Evolutionary conservation across 2,329 filamentous ascomycete species (phyloP).

Genomic region (Exophiala xenobiotica): DNA sequence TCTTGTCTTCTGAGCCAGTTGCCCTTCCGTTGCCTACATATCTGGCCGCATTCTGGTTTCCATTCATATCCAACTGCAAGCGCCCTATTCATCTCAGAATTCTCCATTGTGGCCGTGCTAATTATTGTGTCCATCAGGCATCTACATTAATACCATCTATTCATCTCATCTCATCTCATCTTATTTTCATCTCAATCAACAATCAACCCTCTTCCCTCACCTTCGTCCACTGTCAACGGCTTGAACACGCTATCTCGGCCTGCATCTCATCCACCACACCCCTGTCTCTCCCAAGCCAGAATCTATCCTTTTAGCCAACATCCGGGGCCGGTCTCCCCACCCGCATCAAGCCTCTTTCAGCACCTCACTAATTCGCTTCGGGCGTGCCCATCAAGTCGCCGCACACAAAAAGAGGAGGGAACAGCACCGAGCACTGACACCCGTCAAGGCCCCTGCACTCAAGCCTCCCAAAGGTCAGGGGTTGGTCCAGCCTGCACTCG

Average conservation of each 20-base stretch:
- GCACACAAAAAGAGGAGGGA: background rate
- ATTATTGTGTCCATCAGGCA: background rate
- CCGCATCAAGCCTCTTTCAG: conserved; percentile 18
- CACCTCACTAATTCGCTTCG: background rate
- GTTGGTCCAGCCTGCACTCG: conserved; percentile 10
- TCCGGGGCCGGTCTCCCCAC: conserved; percentile 27
- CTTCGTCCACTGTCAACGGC: conserved; percentile 23
- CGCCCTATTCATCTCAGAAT: conserved; percentile 4
- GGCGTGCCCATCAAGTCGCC: background rate
- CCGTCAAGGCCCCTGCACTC: conserved; percentile 14
- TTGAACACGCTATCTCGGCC: conserved; percentile 9
- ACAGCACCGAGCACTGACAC: conserved; percentile 8
- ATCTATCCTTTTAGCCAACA: conserved; percentile 8
- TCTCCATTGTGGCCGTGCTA: conserved; percentile 5
- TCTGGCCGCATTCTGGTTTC: conserved; percentile 15
- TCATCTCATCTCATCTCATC: background rate
- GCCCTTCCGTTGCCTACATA: conserved; percentile 12
- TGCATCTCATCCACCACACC: conserved; percentile 9
- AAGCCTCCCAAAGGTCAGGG: conserved; percentile 15
- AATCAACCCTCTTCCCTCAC: conserved; percentile 1
- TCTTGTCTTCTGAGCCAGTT: conserved; percentile 14
- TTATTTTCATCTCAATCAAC: background rate
- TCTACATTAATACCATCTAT: background rate
- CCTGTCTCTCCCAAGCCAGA: conserved; percentile 3
- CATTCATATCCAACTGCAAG: conserved; percentile 16